Evolutionary conservation across 2,329 filamentous ascomycete genomes (phyloP), one percentile per base, ranked within the genome.

Genomic region (Ceratocystis colombiana): DNA sequence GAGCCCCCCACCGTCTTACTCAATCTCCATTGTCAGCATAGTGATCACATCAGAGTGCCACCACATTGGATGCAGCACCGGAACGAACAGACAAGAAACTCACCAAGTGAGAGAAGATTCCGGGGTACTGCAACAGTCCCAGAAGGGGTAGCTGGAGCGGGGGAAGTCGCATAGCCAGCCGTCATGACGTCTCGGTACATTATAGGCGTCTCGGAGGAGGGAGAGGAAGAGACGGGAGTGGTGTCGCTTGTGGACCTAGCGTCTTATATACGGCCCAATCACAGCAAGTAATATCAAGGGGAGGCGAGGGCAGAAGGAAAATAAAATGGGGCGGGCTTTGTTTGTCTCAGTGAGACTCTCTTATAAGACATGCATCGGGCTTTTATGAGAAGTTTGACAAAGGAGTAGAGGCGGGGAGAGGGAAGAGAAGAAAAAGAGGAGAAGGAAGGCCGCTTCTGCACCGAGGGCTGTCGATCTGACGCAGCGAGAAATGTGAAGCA

Each of bases 271-370:
- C 48, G 20, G 20, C 53, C 25, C 53, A 57, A 57, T 57, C 53
- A 57, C 53, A 33, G 53, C 12, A 57, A 57, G 53, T 33, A 57
- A 57, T 57, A 25, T 57, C 53, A 30, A n/a, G 28, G 25, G 17
- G 17, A 57, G 25, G 8, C 22, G 25, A 55, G 37, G 37, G 4
- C 12, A 22, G 50, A 57, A 57, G 20, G 17, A 10, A 57, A 57
- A 50, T 50, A 20, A 20, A 41, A 30, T 15, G 22, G 22, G 25
- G 53, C 12, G 6, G 53, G 12, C 10, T 30, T 12, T 33, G 25
- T 25, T n/a, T 57, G 53, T 57, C 53, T 57, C 53, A 57, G 53
- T n/a, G 53, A 57, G 53, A 57, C 53, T 57, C 53, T 57, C 53
- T 57, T 57, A 57, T 57, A 33, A 57, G 53, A 57, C 53, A 57